Evolutionary conservation across 495 filamentous ascomycete genomes (phyloP).

Genomic region (Penicillium mononematosum): DNA sequence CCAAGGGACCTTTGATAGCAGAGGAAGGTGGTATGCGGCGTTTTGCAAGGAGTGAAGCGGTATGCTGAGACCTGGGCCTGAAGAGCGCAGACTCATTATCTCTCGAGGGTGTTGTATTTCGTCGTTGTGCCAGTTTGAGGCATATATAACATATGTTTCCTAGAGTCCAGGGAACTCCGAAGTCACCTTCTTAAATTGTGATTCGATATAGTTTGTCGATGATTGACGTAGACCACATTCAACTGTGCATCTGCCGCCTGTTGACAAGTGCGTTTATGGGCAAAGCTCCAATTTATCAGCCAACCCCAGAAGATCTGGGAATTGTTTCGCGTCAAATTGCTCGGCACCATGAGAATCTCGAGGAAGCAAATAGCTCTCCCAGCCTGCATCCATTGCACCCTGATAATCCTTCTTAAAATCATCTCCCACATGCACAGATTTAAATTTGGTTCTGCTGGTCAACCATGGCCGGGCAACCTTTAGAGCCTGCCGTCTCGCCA

Average conservation of each 20-base stretch:
- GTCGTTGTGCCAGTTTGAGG: neutral
- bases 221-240: neutral
- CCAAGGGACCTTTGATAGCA: neutral
- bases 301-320: constrained; percentile 27
- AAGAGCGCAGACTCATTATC: neutral
- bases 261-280: neutral
- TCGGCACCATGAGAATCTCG: constrained; percentile 21
- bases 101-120: neutral
- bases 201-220: neutral
- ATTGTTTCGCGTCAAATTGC: constrained; percentile 10
- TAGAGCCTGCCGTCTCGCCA: constrained; percentile 50
- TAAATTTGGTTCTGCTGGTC: constrained; percentile 31
- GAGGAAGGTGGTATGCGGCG: neutral
- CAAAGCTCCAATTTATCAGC: constrained; percentile 13
- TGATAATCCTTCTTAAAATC: constrained; percentile 60
- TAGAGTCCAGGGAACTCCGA: neutral
- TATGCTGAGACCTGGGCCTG: neutral
- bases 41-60: neutral
- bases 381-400: constrained; percentile 61
- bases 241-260: neutral
- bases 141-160: neutral
- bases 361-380: constrained; percentile 57
- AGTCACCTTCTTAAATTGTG: neutral
- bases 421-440: constrained; percentile 67
- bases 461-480: constrained; percentile 10